Evolutionary conservation across 495 filamentous ascomycete genomes (phyloP), one percentile per base, ranked within the genome.

Genomic region (Podospora australis): DNA sequence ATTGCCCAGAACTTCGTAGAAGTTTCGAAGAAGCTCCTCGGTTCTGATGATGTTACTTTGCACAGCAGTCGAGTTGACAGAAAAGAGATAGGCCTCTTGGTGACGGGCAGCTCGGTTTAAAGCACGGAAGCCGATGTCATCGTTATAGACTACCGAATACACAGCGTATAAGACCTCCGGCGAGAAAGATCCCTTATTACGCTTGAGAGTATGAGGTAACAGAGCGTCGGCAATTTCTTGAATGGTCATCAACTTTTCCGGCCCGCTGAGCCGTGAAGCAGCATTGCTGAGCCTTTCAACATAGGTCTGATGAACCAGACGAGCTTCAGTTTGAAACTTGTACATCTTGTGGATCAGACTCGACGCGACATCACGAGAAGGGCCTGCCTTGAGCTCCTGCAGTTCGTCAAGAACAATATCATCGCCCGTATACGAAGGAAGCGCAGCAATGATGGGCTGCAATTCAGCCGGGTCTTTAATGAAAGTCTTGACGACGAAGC

Each of bases 401-500:
- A 80, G 65, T 45, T 73, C 62, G 39, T 81, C 73, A 6, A 70
- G 49, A 21, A 73, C 53, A 20, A 64, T 59, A 1, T 57, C 46
- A 9, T 58, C 48, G 14, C 44, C 50, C 13, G 55, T 47, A 3
- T 38, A 40, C 1, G 60, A 40, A 59, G 66, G 89, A 26, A 94
- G 65, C 58, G 80, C 81, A 14, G 77, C 75, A 6, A 80, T 58
- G 21, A 96, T 55, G 5, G 79, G 70, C 11, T 72, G 60, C 11
- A 92, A 56, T 38, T 82, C 68, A 13, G 76, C 64, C 2, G 67
- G 70, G 4, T 77, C 43, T 1, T 30, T 54, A 14, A 80, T 75
- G 61, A 90, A 90, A 1, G 65, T 64, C 46, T 80, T 81, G 41
- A 90, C 69, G 4, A 79, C 73, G 59, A 83, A 91, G 39, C 78